Base-by-base conservation (phyloP, 345 rosid genomes). In the Sonneratia caseolaris region DNA sequence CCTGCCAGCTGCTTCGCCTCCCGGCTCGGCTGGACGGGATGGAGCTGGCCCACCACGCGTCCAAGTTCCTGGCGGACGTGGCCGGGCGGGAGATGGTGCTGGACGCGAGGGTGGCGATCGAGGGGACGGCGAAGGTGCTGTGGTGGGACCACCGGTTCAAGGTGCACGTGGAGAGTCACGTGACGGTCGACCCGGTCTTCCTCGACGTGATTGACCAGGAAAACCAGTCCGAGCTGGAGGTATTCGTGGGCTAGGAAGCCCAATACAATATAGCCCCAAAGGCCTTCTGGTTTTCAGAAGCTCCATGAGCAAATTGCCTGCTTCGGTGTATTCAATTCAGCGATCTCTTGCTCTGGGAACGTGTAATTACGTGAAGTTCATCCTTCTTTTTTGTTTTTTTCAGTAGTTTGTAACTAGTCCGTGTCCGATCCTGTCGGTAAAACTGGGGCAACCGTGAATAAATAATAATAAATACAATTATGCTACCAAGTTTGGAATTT, bases 141-240 rank as follows among this genome's bases (percentile, higher is more conserved):
- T 89, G 91, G 91, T 91, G 96, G 97, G 87, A 91, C 61, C 94
- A 89, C 66, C 81, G 82, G 84, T 93, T 93, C 72, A 84, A 79
- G 72, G 83, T 91, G 22, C 93, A 86, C 83, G 89, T 89, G 86
- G 91, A 88, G n/a, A 88, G 97, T 51, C 89, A 81, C 27, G 76
- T 89, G 5, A 91, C 89, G 73, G 96, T 91, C 65, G 98, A 93
- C 82, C 98, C 98, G 18, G 67, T 91, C 24, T 81, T 93, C 68
- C 89, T 93, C 19, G 93, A 91, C 68, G 82, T 93, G 16, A 85
- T 93, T 70, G 88, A 84, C 74, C 98, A 93, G 76, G 93, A 93
- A 68, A 93, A 85, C 37, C 80, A 2, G 68, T 86, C 97, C 57
- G 72, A 84, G 27, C 62, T 93, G 70, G 91, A 91, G 68, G 51